phyloP scores from a whole-genome alignment of 1,284 basidiomycete species.

The Phellopilus nigrolimitatus region DNA sequence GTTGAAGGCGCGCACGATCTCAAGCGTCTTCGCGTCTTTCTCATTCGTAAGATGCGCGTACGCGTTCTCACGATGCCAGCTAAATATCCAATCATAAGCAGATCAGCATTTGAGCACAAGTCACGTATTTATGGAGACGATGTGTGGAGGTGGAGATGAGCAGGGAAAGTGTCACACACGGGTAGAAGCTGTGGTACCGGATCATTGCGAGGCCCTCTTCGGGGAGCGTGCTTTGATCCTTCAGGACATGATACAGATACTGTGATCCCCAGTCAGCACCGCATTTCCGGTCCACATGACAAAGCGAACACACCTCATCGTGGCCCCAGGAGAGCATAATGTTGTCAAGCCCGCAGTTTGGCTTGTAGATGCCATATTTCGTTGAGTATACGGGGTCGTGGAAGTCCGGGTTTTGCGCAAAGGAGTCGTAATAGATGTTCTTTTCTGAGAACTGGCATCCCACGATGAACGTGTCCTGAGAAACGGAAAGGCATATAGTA shows the following conservation, averaged over 20 bases:
- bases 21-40: conserved; percentile 56
- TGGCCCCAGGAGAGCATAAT: conserved; percentile 91
- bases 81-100: conserved; percentile 22
- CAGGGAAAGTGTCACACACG: conserved; percentile 37
- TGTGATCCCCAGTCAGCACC: too few relatives aligned
- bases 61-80: conserved; percentile 84
- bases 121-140: conserved; percentile 1
- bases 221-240: conserved; percentile 76
- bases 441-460: conserved; percentile 82
- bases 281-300: too few relatives aligned
- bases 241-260: conserved; percentile 75
- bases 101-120: not conserved
- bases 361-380: conserved; percentile 80
- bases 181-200: conserved; percentile 92
- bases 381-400: conserved; percentile 69
- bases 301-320: conserved; percentile 61
- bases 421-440: conserved; percentile 81
- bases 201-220: conserved; percentile 87
- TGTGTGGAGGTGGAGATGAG: conserved; percentile 3
- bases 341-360: conserved; percentile 81
- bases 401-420: conserved; percentile 74
- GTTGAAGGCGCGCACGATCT: conserved; percentile 75
- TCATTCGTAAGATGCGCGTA: conserved; percentile 76
- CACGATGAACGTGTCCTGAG: conserved; percentile 80
- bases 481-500: conserved; percentile 1